phyloP scores from a whole-genome alignment of 2,329 filamentous ascomycete species.

The Xylariaceae sp. region DNA sequence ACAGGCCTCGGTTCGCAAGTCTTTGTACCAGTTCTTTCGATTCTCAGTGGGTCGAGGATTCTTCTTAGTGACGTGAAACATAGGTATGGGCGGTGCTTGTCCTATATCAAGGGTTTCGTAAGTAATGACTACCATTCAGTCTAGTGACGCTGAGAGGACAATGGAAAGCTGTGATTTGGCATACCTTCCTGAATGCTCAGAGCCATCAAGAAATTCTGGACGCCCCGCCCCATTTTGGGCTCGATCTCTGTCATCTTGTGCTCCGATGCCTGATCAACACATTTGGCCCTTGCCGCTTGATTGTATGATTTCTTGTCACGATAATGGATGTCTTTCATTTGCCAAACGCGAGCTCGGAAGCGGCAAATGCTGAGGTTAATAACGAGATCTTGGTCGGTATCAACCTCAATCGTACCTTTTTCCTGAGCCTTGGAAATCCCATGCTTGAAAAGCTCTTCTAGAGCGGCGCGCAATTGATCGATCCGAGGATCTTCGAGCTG shows the following conservation, averaged over 20 bases:
- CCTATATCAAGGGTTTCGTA: background rate
- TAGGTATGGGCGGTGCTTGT: conserved; percentile 6
- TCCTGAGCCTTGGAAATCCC: background rate
- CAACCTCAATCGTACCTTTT: background rate
- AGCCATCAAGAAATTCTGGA: conserved; percentile 10
- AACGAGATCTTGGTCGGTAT: conserved; percentile 3
- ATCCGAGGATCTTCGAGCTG: conserved; percentile 1
- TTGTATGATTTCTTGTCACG: conserved; percentile 4
- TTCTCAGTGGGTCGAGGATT: background rate
- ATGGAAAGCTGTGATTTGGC: no score
- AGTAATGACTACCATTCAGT: background rate
- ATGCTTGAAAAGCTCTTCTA: background rate
- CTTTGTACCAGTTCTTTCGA: conserved; percentile 3
- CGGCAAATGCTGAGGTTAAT: background rate
- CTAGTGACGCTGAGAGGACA: no score
- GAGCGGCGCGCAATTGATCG: background rate
- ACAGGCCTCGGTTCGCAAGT: conserved; percentile 3
- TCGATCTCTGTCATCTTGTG: conserved; percentile 4
- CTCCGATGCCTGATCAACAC: background rate
- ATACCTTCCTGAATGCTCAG: background rate
- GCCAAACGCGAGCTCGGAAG: background rate
- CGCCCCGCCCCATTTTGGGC: conserved; percentile 4
- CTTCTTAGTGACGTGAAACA: background rate
- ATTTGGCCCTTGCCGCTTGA: conserved; percentile 1
- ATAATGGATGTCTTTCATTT: conserved; percentile 3